Percentiles rank a stretch among this genome's conserved stretches.
Conservation (phyloP, 176 grass and related monocot species). For the Carex pumila region DNA sequence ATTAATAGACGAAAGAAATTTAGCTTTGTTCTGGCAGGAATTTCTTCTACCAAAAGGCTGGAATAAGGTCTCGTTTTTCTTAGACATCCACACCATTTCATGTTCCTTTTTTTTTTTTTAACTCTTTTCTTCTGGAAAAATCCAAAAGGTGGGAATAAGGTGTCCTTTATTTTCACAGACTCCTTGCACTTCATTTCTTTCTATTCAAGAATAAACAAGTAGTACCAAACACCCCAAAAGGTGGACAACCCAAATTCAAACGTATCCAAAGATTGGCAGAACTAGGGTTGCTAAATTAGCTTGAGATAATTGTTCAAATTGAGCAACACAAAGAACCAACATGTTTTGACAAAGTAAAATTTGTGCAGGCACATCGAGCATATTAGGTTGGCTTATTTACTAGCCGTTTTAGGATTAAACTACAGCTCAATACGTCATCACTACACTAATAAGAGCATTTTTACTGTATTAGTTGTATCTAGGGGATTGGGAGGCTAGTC, state of each 20-base stretch:
- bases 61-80: neutral
- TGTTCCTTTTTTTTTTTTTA: neutral
- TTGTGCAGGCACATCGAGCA: neutral
- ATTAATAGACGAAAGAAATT: neutral
- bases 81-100: neutral
- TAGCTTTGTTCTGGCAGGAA: neutral
- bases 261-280: neutral
- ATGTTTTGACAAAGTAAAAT: neutral
- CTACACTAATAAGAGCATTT: neutral
- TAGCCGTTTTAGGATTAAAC: neutral
- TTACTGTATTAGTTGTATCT: neutral
- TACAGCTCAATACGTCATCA: neutral
- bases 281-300: neutral
- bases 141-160: too few relatives aligned
- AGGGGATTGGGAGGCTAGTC: neutral
- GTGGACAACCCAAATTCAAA: too few relatives aligned
- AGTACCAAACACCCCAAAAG: neutral
- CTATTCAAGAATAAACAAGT: neutral
- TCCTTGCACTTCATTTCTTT: neutral
- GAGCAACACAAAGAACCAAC: neutral
- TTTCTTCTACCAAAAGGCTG: neutral
- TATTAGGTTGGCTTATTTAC: neutral
- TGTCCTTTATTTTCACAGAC: too few relatives aligned
- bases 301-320: neutral
- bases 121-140: neutral